These are phyloP conservation scores for Diaporthe longicolla DNA, from an alignment of 2,329 filamentous ascomycete genomes.

Conservation along the genomic window DNA sequence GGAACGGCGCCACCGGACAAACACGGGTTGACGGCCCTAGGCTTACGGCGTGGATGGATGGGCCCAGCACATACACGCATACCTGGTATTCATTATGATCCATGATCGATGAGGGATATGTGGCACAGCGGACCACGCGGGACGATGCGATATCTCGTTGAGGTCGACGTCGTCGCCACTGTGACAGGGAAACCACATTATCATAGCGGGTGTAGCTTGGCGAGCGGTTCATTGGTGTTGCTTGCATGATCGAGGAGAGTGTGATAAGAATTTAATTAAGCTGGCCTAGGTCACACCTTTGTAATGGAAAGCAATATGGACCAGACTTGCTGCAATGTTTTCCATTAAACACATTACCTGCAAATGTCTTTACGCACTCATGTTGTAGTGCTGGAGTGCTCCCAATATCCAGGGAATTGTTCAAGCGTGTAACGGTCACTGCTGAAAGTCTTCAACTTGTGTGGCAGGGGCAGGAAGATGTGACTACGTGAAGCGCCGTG, in stretches of 20 bases:
- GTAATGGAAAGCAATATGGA: not conserved
- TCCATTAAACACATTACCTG: not conserved
- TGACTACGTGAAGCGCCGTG: no score
- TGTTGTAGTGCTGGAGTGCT: no score
- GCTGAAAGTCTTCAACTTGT: no score
- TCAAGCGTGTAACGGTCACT: not conserved
- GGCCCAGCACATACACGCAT: not conserved
- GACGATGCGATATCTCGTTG: not conserved
- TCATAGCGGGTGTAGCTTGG: not conserved
- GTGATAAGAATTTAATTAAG: conserved; percentile 9
- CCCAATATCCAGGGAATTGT: not conserved
- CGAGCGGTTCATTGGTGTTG: not conserved
- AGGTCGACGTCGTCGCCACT: not conserved
- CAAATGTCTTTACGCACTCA: not conserved
- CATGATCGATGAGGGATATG: conserved; percentile 6
- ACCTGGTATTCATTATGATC: conserved; percentile 8
- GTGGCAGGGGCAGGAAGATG: no score
- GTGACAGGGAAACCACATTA: not conserved
- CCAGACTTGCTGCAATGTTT: not conserved
- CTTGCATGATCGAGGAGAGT: not conserved
- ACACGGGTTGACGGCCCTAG: not conserved
- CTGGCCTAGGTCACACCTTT: conserved; percentile 7
- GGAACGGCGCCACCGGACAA: not conserved
- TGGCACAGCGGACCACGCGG: not conserved
- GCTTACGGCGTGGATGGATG: not conserved